phyloP scores from a whole-genome alignment of 371 early-diverging fungal species.

The Caulochytrium protostelioides region DNA sequence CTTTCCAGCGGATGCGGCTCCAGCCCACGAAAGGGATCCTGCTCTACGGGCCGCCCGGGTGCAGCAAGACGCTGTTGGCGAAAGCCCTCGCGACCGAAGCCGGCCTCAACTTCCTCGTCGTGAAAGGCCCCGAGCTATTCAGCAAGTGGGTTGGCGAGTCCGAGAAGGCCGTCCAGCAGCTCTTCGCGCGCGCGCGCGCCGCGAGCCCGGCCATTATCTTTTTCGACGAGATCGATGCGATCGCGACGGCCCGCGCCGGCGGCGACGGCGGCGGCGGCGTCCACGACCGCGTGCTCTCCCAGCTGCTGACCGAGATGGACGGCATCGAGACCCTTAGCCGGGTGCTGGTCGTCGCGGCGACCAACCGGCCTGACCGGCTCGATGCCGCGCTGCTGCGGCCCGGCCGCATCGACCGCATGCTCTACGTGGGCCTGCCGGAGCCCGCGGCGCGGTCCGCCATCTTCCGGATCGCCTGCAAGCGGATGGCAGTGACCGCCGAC shows the following conservation, averaged over 20 bases:
- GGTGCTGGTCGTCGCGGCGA: slow-evolving; percentile 93
- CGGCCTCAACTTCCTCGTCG: slow-evolving; percentile 88
- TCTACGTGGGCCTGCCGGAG: slow-evolving; percentile 86
- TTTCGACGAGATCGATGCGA: slow-evolving; percentile 95
- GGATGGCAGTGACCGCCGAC: slow-evolving; percentile 38
- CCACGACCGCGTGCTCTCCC: slow-evolving; percentile 77
- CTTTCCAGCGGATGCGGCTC: slow-evolving; percentile 66
- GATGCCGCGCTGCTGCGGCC: slow-evolving; percentile 87
- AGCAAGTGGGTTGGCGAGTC: slow-evolving; percentile 98
- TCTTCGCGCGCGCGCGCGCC: slow-evolving; percentile 81
- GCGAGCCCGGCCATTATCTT: slow-evolving; percentile 91
- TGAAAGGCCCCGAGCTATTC: slow-evolving; percentile 88
- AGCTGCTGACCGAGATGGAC: slow-evolving; percentile 83
- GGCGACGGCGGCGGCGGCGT: slow-evolving; percentile 57
- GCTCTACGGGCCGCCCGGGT: slow-evolving; percentile 95
- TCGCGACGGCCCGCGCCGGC: slow-evolving; percentile 52
- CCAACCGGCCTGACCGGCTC: slow-evolving; percentile 96
- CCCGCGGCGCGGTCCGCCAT: slow-evolving; percentile 53
- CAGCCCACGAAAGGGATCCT: slow-evolving; percentile 89
- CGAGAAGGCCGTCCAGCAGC: slow-evolving; percentile 85
- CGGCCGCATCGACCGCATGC: slow-evolving; percentile 83
- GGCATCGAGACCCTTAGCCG: slow-evolving; percentile 84
- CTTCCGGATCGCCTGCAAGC: slow-evolving; percentile 42
- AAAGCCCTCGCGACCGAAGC: slow-evolving; percentile 94
- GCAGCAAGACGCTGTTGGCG: slow-evolving; percentile 92